Base-by-base conservation (phyloP, 1,284 basidiomycete genomes). In the Sphaerobolus stellatus region DNA sequence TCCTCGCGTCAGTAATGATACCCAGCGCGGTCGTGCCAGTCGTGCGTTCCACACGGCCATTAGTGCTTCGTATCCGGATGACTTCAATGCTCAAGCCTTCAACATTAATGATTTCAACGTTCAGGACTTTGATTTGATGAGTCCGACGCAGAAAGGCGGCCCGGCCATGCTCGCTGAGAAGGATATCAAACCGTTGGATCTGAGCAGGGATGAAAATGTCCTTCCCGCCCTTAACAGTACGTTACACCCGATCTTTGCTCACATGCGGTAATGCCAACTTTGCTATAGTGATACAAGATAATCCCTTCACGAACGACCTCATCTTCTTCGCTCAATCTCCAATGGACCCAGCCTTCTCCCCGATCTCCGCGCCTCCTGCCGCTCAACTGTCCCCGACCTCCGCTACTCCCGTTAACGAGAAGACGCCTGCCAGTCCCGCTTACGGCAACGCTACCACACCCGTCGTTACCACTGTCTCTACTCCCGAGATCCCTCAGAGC, bases 111-210 rank as follows among this genome's bases (percentile, higher is more conserved):
- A n/a, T n/a, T 28, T 16, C 8, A 29, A 52, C 16, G 45, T n/a
- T 13, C 51, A 48, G 31, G 62, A 62, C 43, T 62, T 61, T 43
- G 40, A 61, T 25, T 62, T 68, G 59, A 52, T 62, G 57, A 31
- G 60, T 48, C 91, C 91, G 8, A 81, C 81, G 3, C 91, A 93
- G 67, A 75, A 82, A 0, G 68, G 71, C 27, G 90, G 91, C 31
- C 79, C 90, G 4, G 62, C 83, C 47, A 75, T 82, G 6, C 76
- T 92, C 46, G 84, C 79, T 4, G 70, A 81, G 0, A 85, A 87
- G 34, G 87, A 88, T 61, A 88, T 92, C 59, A 25, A 24, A 16
- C 25, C 38, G 20, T 25, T 20, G 30, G 50, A 52, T 24, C 61
- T 61, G 49, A 58, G 58, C 27, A 56, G 53, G 6, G 54, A 48